phyloP scores from a whole-genome alignment of 768 basidiomycete genomes.

The Megacollybia marginata region DNA sequence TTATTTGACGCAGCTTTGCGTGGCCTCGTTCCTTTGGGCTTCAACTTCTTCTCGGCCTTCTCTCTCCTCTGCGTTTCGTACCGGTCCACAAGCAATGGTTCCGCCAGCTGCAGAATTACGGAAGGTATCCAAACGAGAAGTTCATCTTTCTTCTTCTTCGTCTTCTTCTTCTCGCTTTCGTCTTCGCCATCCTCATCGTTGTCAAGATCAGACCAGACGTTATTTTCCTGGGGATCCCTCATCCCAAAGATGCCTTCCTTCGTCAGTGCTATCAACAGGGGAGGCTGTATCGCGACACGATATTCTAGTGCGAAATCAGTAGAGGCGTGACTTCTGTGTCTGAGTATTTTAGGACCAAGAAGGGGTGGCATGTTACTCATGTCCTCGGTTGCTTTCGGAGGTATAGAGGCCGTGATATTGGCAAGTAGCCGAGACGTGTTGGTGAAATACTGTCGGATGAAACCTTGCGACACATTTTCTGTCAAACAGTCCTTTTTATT shows the following conservation, averaged over 20 bases:
- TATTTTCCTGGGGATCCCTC: constrained; percentile 12
- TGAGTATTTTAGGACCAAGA: constrained; percentile 26
- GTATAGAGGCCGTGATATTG: background rate
- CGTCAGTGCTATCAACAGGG: constrained; percentile 24
- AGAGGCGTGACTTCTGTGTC: constrained; percentile 27
- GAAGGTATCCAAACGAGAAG: constrained; percentile 36
- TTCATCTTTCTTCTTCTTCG: constrained; percentile 14
- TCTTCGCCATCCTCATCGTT: constrained; percentile 8
- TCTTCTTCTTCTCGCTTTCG: constrained; percentile 10
- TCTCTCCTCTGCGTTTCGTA: constrained; percentile 21
- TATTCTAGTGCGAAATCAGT: constrained; percentile 36
- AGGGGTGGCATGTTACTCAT: background rate
- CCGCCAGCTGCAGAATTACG: constrained; percentile 31
- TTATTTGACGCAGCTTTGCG: background rate
- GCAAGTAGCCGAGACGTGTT: background rate
- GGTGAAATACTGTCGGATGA: constrained; percentile 1
- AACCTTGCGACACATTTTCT: background rate
- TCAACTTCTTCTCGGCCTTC: constrained; percentile 19
- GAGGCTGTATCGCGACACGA: constrained; percentile 29
- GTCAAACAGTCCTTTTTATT: background rate
- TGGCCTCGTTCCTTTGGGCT: background rate
- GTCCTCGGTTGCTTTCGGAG: background rate
- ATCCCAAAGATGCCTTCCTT: constrained; percentile 19
- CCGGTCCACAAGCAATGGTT: constrained; percentile 27
- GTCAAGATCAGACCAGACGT: background rate